Evolutionary conservation across 169 alveolate genomes (phyloP), one percentile per base, ranked within the genome.

Genomic region (Plasmodium gaboni): DNA sequence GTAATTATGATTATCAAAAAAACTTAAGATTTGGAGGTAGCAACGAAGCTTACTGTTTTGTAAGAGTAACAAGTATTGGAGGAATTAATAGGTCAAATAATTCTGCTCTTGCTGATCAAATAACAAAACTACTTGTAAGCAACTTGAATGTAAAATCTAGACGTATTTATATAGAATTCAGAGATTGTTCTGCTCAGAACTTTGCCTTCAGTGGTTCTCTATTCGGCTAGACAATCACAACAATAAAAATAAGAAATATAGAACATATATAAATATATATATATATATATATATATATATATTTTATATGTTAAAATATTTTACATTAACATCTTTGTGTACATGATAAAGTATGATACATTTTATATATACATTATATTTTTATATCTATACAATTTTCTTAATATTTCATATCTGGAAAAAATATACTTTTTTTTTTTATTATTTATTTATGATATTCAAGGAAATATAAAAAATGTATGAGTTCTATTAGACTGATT

Each of bases 1-100:
- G 88, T 70, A 76, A 76, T 57, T 67, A 63, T 42, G 88, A 76
- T 55, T 76, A 76, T 68, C 88, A 76, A 64, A 76, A 76, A 22
- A 53, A 76, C 26, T 26, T 76, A 19, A 50, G 88, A 15, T 76
- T 76, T 63, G 51, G 64, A 6, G 88, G 88, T 7, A 55, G 53
- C 12, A 55, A 76, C 22, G 73, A 76, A 46, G 88, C 57, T 12
- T 76, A 44, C 32, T 76, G 88, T 26, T 76, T 76, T 67, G 88
- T 76, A n/a, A 76, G 73, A 55, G 17, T 76, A 32, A 76, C 88
- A 8, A 76, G 88, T 38, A 48, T 76, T 22, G 64, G 88, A 22
- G 88, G 88, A 63, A 76, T 76, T 15, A 76, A 53, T 19, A 76
- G 10, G 10, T 55, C 88, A 68, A 76, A 76, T 19, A 76, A 76